Percentiles rank a stretch among this genome's conserved stretches.
Conservation (phyloP, 345 rosid genomes). For the Sonneratia alba region DNA sequence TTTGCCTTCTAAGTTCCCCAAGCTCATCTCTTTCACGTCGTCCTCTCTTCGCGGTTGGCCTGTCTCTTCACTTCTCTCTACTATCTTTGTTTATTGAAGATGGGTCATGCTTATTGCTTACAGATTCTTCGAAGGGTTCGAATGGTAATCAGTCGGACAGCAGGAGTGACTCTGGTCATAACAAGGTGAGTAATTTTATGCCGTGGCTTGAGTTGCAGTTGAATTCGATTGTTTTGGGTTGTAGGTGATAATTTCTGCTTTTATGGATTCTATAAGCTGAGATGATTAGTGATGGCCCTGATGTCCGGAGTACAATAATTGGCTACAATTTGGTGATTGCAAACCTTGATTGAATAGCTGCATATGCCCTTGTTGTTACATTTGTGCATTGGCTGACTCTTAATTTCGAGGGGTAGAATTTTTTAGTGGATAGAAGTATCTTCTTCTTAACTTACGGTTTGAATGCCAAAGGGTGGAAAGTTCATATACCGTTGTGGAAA, state of each 20-base stretch:
- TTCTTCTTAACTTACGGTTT: background rate
- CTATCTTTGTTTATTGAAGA: background rate
- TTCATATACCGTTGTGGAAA: background rate
- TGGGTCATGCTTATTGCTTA: background rate
- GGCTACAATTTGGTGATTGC: background rate
- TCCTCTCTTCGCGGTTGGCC: background rate
- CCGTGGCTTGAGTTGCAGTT: background rate
- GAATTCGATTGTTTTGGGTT: constrained; percentile 1
- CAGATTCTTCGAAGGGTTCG: constrained; percentile 21
- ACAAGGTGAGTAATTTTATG: background rate
- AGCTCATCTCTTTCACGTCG: constrained; percentile 51
- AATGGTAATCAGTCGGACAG: constrained; percentile 3
- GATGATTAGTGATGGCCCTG: background rate
- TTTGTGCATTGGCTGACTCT: background rate
- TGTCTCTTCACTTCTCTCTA: background rate
- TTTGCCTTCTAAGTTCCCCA: constrained; percentile 74
- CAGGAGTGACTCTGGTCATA: background rate
- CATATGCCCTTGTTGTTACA: background rate
- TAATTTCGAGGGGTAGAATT: background rate
- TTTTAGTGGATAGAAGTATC: background rate
- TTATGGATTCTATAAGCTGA: background rate
- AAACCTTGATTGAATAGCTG: background rate
- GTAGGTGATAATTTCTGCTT: background rate
- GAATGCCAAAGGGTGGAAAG: background rate
- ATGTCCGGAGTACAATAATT: background rate